phyloP scores from a whole-genome alignment of 352 stramenopile species.

The Pythium monospermum region DNA sequence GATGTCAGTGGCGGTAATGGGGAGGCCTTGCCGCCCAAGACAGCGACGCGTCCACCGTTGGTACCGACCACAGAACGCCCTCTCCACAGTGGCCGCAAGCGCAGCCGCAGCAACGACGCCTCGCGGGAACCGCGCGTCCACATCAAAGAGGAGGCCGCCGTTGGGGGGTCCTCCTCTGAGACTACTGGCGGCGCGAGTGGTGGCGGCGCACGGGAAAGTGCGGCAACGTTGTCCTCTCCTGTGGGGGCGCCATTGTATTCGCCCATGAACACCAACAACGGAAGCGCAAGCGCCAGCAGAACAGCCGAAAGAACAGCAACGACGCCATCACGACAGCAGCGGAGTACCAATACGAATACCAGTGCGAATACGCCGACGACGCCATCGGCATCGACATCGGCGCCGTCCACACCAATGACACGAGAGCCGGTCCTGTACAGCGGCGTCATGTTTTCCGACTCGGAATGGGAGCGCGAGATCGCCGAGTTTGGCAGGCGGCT shows the following conservation, averaged over 20 bases:
- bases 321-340: too few relatives aligned
- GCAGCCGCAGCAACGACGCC: slow-evolving; percentile 18
- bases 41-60: slow-evolving; percentile 10
- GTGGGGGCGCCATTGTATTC: too few relatives aligned
- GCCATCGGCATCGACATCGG: slow-evolving; percentile 8
- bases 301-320: too few relatives aligned
- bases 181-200: too few relatives aligned
- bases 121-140: not conserved
- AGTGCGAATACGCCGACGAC: too few relatives aligned
- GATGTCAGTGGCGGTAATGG: not conserved
- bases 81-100: slow-evolving; percentile 16
- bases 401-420: slow-evolving; percentile 5
- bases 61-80: not conserved
- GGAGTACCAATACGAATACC: too few relatives aligned
- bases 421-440: slow-evolving; percentile 10
- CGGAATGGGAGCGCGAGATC: slow-evolving; percentile 68
- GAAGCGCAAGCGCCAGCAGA: too few relatives aligned
- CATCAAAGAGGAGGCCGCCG: too few relatives aligned
- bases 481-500: slow-evolving; percentile 64
- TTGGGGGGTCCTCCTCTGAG: too few relatives aligned
- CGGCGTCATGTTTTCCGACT: slow-evolving; percentile 48
- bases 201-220: too few relatives aligned
- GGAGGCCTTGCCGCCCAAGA: slow-evolving; percentile 8
- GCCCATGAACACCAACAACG: too few relatives aligned
- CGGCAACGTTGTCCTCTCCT: too few relatives aligned